Conservation (phyloP, 371 early-diverging fungal genomes). For the Dinochytrium kinnereticum region DNA sequence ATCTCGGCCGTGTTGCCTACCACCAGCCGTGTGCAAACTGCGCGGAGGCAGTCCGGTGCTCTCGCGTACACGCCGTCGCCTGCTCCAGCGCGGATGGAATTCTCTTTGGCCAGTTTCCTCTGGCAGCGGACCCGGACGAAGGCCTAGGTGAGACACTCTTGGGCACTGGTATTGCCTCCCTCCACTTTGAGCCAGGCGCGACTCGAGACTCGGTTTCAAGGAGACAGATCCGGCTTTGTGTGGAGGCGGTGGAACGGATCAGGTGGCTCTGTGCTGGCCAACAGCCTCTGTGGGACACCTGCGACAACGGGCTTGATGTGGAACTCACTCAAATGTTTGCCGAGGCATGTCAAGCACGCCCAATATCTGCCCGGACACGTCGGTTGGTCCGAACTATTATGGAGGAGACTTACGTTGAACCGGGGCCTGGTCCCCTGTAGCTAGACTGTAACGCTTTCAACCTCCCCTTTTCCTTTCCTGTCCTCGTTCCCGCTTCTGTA, state of each 20-base stretch:
- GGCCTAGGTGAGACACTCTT: neutral
- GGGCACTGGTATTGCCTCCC: no score
- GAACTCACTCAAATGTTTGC: neutral
- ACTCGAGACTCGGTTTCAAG: neutral
- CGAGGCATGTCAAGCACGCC: neutral
- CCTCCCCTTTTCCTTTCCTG: no score
- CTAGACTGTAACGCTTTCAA: no score
- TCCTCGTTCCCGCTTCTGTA: no score
- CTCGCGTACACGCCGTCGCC: neutral
- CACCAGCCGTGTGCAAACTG: conserved; percentile 25
- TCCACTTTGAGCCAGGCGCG: no score
- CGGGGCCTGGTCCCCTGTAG: no score
- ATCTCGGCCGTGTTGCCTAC: conserved; percentile 11
- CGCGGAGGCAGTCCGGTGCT: neutral
- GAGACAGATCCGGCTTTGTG: neutral
- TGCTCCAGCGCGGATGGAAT: neutral
- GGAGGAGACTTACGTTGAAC: neutral
- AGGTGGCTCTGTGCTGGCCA: neutral
- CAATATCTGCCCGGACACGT: neutral
- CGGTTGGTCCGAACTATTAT: neutral
- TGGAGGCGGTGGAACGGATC: neutral
- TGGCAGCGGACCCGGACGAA: neutral
- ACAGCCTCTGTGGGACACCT: neutral
- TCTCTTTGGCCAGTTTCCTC: neutral
- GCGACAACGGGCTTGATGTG: neutral